phyloP scores from a whole-genome alignment of 805 yeast genomes.

The Ogataea degrootiae region DNA sequence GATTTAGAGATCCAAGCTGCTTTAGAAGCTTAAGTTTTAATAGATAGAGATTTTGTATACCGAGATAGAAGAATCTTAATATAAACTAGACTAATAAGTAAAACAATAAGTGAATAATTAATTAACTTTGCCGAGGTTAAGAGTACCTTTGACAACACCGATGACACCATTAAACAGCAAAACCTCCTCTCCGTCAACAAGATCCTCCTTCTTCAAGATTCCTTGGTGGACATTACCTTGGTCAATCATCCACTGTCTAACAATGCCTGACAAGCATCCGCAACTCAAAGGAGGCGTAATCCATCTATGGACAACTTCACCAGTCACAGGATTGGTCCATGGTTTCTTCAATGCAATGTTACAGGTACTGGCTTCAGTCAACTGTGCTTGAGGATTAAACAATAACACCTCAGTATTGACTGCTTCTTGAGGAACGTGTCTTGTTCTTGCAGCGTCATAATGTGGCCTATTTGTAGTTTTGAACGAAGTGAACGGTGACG shows the following conservation, averaged over 20 bases:
- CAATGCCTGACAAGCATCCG: slow-evolving; percentile 86
- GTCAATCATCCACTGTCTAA: slow-evolving; percentile 57
- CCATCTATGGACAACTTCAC: slow-evolving; percentile 46
- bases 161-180: slow-evolving; percentile 76
- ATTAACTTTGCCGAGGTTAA: slow-evolving; percentile 22
- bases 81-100: background rate
- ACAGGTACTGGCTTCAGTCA: slow-evolving; percentile 81
- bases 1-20: slow-evolving; percentile 44
- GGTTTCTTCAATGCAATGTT: slow-evolving; percentile 62
- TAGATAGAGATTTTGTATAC: no score
- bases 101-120: slow-evolving; percentile 2
- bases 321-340: slow-evolving; percentile 23
- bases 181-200: slow-evolving; percentile 63
- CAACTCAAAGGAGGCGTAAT: slow-evolving; percentile 71
- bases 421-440: slow-evolving; percentile 34
- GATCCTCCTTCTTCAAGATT: slow-evolving; percentile 35
- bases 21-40: no score
- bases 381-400: slow-evolving; percentile 50
- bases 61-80: no score
- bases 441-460: slow-evolving; percentile 57
- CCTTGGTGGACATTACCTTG: slow-evolving; percentile 16
- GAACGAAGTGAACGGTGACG: slow-evolving; percentile 78
- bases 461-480: slow-evolving; percentile 73
- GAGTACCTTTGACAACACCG: slow-evolving; percentile 65
- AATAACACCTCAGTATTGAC: slow-evolving; percentile 61